Conservation (phyloP, 2,329 filamentous ascomycete genomes). For the Chlorencoelia australis region DNA sequence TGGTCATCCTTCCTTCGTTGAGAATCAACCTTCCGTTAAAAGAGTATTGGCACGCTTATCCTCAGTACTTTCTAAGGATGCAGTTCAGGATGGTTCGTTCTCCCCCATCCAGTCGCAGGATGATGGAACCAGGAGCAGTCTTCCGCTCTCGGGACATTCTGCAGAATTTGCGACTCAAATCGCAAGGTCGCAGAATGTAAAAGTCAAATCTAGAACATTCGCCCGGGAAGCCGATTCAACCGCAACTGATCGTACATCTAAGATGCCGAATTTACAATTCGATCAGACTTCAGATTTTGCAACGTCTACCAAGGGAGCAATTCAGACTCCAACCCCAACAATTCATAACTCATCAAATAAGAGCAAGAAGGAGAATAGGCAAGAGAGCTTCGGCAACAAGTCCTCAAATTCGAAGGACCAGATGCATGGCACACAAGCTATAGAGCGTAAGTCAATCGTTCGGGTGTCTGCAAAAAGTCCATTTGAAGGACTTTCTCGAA, state of each 20-base stretch:
- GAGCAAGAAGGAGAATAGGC: constrained; percentile 18
- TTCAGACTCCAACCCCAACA: background rate
- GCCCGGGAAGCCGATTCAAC: background rate
- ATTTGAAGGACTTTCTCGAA: constrained; percentile 20
- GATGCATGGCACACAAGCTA: background rate
- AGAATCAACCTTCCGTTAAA: background rate
- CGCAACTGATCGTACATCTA: background rate
- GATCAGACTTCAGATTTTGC: background rate
- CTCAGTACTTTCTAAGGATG: background rate
- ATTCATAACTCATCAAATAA: constrained; percentile 16
- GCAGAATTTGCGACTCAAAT: constrained; percentile 6
- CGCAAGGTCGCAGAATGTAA: background rate
- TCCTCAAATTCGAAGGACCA: background rate
- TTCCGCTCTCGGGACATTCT: background rate
- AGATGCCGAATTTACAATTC: background rate
- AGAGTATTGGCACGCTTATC: background rate
- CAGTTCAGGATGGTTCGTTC: background rate
- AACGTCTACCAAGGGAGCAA: background rate
- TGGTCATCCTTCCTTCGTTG: background rate
- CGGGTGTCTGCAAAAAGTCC: constrained; percentile 18
- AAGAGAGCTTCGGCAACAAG: constrained; percentile 6
- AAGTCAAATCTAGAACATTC: background rate
- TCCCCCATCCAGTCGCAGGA: background rate
- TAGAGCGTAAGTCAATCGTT: constrained; percentile 2
- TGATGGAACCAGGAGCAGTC: background rate